These are phyloP conservation scores for Syzygium aromaticum DNA, from an alignment of 345 rosid species.

Conservation along the genomic window DNA sequence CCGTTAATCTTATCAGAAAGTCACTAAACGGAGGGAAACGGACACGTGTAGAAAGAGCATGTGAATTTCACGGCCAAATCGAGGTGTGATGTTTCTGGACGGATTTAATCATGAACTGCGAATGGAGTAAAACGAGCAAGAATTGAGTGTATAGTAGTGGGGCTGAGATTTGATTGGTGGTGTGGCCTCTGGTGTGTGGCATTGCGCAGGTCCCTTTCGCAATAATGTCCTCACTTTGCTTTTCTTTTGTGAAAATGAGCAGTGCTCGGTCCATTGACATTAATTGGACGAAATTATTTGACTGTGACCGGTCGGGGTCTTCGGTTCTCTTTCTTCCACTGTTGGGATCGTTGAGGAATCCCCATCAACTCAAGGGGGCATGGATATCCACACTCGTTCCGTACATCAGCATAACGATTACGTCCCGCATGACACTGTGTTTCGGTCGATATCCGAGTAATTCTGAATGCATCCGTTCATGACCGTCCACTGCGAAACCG, in stretches of 20 bases:
- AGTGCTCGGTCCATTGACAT: neutral
- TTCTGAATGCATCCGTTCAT: neutral
- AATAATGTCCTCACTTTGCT: neutral
- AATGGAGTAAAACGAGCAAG: neutral
- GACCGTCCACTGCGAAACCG: neutral
- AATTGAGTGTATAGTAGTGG: neutral
- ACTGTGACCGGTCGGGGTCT: neutral
- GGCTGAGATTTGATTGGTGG: neutral
- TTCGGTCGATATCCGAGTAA: neutral
- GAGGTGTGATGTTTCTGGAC: fast-evolving
- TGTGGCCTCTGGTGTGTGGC: neutral
- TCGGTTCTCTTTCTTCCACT: neutral
- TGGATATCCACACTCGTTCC: no score
- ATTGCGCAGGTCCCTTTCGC: neutral
- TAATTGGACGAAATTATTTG: neutral
- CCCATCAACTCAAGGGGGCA: neutral
- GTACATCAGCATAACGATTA: neutral
- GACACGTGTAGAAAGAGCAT: neutral
- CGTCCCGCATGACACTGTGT: neutral
- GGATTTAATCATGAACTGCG: neutral
- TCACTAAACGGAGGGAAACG: fast-evolving
- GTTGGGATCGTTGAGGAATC: neutral
- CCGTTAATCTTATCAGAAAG: neutral
- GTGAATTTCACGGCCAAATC: neutral
- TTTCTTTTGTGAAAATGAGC: neutral